Conservation (phyloP, 129 eudicot species). For the Flaveria brownii region DNA sequence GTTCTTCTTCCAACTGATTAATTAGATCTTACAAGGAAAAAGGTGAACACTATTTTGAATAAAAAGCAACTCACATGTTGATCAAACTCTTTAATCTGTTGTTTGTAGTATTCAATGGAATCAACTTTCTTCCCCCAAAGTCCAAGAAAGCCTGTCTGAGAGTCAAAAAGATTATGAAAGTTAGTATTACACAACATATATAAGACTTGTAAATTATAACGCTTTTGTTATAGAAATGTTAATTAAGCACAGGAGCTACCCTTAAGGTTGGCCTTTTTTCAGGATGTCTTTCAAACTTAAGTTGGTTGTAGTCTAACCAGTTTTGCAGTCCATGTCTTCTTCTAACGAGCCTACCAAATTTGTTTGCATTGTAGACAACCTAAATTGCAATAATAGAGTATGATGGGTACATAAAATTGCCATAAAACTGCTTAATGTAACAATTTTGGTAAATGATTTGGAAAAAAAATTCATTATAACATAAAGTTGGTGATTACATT, state of each 20-base stretch:
- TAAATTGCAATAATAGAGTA: slow-evolving; percentile 32
- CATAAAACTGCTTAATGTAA: not conserved
- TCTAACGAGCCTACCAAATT: slow-evolving; percentile 71
- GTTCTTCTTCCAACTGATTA: not conserved
- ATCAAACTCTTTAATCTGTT: slow-evolving; percentile 61
- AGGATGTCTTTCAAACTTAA: slow-evolving; percentile 77
- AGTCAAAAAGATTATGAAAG: not conserved
- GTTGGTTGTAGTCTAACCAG: slow-evolving; percentile 92
- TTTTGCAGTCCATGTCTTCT: slow-evolving; percentile 79
- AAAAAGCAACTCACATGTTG: slow-evolving; percentile 50
- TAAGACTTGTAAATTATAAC: not conserved
- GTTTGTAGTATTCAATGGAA: slow-evolving; percentile 76
- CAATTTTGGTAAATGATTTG: not conserved
- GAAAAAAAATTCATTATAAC: not conserved
- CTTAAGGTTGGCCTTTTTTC: slow-evolving; percentile 73
- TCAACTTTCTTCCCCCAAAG: slow-evolving; percentile 89
- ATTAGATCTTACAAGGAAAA: not conserved
- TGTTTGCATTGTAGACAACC: slow-evolving; percentile 95
- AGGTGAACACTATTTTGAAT: not conserved
- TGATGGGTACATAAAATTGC: not conserved
- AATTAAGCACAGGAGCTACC: slow-evolving; percentile 42
- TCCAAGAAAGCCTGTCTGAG: slow-evolving; percentile 89
- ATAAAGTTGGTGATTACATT: slow-evolving; percentile 9
- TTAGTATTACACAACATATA: slow-evolving; percentile 3
- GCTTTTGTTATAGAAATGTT: not conserved